Conservation (phyloP, 192 early-diverging fungal species). For the Spizellomyces punctatus region DNA sequence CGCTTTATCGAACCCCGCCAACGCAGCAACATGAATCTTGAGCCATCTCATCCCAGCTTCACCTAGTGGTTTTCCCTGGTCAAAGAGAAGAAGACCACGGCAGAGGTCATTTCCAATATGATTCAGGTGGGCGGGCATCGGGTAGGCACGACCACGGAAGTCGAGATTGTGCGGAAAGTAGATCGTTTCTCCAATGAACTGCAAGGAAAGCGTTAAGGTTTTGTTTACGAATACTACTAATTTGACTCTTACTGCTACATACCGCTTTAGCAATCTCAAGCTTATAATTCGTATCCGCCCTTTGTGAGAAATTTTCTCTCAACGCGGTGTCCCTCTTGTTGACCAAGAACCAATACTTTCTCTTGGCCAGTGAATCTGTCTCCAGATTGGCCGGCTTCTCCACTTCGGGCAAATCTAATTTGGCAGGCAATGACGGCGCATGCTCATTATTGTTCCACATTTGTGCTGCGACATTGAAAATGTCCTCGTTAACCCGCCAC, state of each 20-base stretch:
- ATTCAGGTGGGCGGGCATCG: slow-evolving; percentile 93
- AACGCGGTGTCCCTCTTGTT: slow-evolving; percentile 44
- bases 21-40: slow-evolving; percentile 92
- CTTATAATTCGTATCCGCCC: slow-evolving; percentile 94
- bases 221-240: neutral
- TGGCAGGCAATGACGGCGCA: slow-evolving; percentile 61
- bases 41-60: slow-evolving; percentile 84
- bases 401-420: slow-evolving; percentile 8
- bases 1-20: slow-evolving; percentile 87
- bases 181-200: slow-evolving; percentile 86
- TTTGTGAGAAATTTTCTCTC: slow-evolving; percentile 72
- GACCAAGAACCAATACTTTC: slow-evolving; percentile 38
- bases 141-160: slow-evolving; percentile 97
- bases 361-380: slow-evolving; percentile 36
- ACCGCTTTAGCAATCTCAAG: slow-evolving; percentile 91
- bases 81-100: slow-evolving; percentile 88
- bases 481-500: slow-evolving; percentile 85
- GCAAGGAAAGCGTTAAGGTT: neutral
- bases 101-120: slow-evolving; percentile 96
- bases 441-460: slow-evolving; percentile 89
- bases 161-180: slow-evolving; percentile 98
- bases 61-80: slow-evolving; percentile 77
- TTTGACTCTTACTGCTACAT: slow-evolving; percentile 26
- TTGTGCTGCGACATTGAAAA: slow-evolving; percentile 77
- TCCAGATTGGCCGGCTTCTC: slow-evolving; percentile 56